Conservation (phyloP, 306 rosid genomes). For the Fagus crenata region DNA sequence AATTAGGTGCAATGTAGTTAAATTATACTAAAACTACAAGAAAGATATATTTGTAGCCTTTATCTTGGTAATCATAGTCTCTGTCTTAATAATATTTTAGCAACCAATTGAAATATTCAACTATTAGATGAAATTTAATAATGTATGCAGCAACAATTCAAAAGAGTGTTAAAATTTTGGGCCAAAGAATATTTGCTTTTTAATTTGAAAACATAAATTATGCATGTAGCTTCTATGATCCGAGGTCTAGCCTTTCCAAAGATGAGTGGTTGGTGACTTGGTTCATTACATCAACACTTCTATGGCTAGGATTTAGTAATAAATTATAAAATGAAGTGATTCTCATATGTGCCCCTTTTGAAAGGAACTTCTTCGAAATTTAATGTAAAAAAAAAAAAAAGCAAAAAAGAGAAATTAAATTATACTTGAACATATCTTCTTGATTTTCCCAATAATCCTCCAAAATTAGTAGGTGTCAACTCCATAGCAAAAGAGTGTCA, state of each 20-base stretch:
- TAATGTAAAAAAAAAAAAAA: neutral
- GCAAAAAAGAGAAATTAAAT: neutral
- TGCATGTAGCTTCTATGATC: neutral
- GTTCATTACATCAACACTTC: neutral
- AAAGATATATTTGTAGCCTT: too few relatives aligned
- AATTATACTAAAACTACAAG: too few relatives aligned
- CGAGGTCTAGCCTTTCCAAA: neutral
- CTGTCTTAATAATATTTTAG: too few relatives aligned
- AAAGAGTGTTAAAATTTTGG: too few relatives aligned
- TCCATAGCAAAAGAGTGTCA: neutral
- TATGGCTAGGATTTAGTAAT: neutral
- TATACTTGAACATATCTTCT: neutral
- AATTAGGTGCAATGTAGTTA: too few relatives aligned
- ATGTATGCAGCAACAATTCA: too few relatives aligned
- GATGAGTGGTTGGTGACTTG: neutral
- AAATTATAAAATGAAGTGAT: neutral
- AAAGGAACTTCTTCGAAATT: neutral
- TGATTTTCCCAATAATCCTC: slow-evolving; percentile 10
- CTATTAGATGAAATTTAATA: too few relatives aligned
- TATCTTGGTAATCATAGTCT: too few relatives aligned
- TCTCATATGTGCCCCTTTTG: too few relatives aligned
- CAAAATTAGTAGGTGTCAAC: slow-evolving; percentile 2
- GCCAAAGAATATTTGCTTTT: too few relatives aligned
- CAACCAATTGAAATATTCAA: too few relatives aligned
- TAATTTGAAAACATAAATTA: too few relatives aligned